These are phyloP conservation scores for Geranium brycei DNA, from an alignment of 345 rosid genomes.

Conservation along the genomic window DNA sequence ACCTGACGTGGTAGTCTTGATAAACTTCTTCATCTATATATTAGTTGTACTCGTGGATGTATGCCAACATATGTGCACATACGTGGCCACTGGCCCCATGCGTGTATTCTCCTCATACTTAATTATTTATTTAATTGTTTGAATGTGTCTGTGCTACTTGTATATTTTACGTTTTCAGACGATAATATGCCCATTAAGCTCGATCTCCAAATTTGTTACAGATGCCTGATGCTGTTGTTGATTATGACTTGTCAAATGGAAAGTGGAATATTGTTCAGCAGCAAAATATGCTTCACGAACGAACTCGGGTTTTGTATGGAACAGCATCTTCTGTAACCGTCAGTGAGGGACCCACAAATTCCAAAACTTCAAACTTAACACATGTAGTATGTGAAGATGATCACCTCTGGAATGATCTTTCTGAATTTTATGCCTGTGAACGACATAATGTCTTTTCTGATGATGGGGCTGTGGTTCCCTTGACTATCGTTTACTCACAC, in stretches of 20 bases:
- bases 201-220: conserved; percentile 12
- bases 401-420: conserved; percentile 83
- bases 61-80: too few relatives aligned
- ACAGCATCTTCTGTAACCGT: conserved; percentile 34
- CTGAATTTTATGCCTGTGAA: conserved; percentile 84
- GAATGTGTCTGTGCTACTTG: background rate
- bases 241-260: conserved; percentile 67
- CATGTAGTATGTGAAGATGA: conserved; percentile 35
- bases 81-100: too few relatives aligned
- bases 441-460: conserved; percentile 46
- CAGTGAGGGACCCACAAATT: conserved; percentile 17
- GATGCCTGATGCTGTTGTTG: conserved; percentile 98
- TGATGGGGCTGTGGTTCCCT: conserved; percentile 68
- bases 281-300: conserved; percentile 84
- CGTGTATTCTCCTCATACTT: too few relatives aligned
- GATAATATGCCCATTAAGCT: background rate
- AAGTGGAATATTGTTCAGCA: conserved; percentile 87
- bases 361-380: background rate
- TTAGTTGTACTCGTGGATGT: background rate
- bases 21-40: background rate
- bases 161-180: background rate
- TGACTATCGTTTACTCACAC: conserved; percentile 61
- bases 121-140: too few relatives aligned
- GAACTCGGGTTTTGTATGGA: conserved; percentile 80
- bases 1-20: background rate